phyloP scores from a whole-genome alignment of 345 rosid species.

The Firmiana major region DNA sequence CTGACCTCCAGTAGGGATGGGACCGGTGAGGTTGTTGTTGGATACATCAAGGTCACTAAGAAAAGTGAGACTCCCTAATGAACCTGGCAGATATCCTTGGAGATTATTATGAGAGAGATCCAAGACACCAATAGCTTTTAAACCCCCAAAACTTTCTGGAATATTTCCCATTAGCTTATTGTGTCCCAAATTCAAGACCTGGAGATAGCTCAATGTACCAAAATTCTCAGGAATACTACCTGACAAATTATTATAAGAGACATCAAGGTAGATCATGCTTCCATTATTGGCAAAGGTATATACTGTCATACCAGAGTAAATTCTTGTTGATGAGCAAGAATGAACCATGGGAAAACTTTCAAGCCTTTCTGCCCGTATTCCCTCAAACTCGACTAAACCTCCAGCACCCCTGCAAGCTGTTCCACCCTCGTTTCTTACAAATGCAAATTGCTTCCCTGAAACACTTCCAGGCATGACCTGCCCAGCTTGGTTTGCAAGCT shows the following conservation, averaged over 20 bases:
- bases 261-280: slow-evolving; percentile 87
- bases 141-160: slow-evolving; percentile 73
- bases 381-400: slow-evolving; percentile 88
- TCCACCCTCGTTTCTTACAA: slow-evolving; percentile 96
- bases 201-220: slow-evolving; percentile 69
- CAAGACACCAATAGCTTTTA: slow-evolving; percentile 76
- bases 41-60: slow-evolving; percentile 95
- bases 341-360: slow-evolving; percentile 80
- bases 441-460: slow-evolving; percentile 88
- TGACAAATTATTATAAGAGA: slow-evolving; percentile 67
- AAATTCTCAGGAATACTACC: slow-evolving; percentile 67
- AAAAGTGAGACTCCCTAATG: slow-evolving; percentile 73
- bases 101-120: slow-evolving; percentile 88
- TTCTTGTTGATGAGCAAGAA: slow-evolving; percentile 79
- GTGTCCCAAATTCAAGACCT: slow-evolving; percentile 92
- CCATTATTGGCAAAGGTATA: slow-evolving; percentile 74
- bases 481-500: slow-evolving; percentile 73
- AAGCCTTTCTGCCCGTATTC: slow-evolving; percentile 63
- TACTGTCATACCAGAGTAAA: slow-evolving; percentile 76
- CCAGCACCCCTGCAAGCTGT: slow-evolving; percentile 97
- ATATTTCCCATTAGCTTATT: slow-evolving; percentile 64
- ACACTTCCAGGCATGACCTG: slow-evolving; percentile 69
- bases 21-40: slow-evolving; percentile 81
- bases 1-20: slow-evolving; percentile 90
- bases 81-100: slow-evolving; percentile 67